These are phyloP conservation scores for Piromyces sp. DNA, from an alignment of 192 early-diverging fungal species.

Conservation along the genomic window DNA sequence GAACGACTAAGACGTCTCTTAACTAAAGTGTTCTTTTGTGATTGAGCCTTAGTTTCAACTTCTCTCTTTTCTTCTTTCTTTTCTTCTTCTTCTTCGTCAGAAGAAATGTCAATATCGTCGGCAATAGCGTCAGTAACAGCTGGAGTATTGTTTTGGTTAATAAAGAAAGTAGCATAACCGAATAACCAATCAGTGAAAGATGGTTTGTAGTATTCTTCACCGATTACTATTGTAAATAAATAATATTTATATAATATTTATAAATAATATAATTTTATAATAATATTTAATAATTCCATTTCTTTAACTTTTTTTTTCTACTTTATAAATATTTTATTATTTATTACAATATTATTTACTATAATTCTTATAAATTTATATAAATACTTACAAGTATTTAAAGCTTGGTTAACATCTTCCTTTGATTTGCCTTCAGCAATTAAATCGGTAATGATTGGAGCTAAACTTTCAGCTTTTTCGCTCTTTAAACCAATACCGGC, in stretches of 20 bases:
- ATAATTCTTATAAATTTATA: too few species aligned
- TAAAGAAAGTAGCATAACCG: neutral
- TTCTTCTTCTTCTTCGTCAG: neutral
- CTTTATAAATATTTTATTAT: too few species aligned
- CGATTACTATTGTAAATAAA: neutral
- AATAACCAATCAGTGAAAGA: neutral
- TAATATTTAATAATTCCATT: too few species aligned
- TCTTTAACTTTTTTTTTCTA: too few species aligned
- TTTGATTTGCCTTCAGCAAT: neutral
- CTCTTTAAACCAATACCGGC: neutral
- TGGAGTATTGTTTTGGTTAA: neutral
- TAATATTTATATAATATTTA: too few species aligned
- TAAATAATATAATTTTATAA: too few species aligned
- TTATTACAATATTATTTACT: too few species aligned
- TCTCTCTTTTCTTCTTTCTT: neutral
- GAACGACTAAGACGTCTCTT: neutral
- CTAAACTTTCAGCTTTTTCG: neutral
- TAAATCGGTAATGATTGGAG: neutral
- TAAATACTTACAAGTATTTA: neutral
- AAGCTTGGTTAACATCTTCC: neutral
- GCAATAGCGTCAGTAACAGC: neutral
- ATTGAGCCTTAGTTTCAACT: neutral
- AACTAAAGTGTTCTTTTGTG: neutral
- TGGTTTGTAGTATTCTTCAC: neutral
- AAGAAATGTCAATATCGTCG: neutral